A percentile compares a stretch with the other conserved stretches of the same genome.
phyloP scores from a whole-genome alignment of 2,329 filamentous ascomycete species.

The Beauveria sp. region DNA sequence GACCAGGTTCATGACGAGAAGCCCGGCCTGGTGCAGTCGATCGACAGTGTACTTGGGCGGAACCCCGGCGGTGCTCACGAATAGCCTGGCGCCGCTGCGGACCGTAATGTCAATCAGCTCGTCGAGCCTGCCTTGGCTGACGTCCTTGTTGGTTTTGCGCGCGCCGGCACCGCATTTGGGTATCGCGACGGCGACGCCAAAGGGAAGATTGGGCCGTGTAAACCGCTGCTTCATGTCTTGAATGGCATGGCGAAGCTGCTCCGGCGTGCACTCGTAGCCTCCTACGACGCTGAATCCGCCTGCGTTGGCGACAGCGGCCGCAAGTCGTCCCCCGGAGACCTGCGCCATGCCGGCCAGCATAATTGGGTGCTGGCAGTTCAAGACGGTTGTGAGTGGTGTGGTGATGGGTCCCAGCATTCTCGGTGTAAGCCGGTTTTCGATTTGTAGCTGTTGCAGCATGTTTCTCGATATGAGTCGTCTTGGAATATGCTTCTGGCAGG shows the following conservation, averaged over 20 bases:
- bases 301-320: constrained; percentile 81
- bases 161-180: constrained; percentile 80
- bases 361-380: constrained; percentile 81
- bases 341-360: constrained; percentile 94
- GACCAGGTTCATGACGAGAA: constrained; percentile 98
- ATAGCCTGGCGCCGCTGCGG: constrained; percentile 70
- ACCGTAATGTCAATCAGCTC: constrained; percentile 83
- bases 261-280: constrained; percentile 63
- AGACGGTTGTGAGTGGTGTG: constrained; percentile 69
- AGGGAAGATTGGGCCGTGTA: constrained; percentile 59
- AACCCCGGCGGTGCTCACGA: constrained; percentile 83
- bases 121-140: constrained; percentile 81
- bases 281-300: constrained; percentile 75
- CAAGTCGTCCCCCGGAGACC: constrained; percentile 68
- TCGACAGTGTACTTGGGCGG: constrained; percentile 68
- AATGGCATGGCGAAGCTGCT: constrained; percentile 71
- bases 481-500: neutral
- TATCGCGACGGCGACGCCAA: constrained; percentile 85
- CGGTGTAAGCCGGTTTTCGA: neutral
- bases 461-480: neutral
- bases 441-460: neutral
- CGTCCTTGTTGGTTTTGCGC: constrained; percentile 89
- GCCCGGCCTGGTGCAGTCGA: constrained; percentile 67
- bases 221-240: constrained; percentile 76
- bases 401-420: constrained; percentile 48